These are phyloP conservation scores for Polychytrium aggregatum DNA, from an alignment of 192 early-diverging fungal genomes.

Conservation along the genomic window DNA sequence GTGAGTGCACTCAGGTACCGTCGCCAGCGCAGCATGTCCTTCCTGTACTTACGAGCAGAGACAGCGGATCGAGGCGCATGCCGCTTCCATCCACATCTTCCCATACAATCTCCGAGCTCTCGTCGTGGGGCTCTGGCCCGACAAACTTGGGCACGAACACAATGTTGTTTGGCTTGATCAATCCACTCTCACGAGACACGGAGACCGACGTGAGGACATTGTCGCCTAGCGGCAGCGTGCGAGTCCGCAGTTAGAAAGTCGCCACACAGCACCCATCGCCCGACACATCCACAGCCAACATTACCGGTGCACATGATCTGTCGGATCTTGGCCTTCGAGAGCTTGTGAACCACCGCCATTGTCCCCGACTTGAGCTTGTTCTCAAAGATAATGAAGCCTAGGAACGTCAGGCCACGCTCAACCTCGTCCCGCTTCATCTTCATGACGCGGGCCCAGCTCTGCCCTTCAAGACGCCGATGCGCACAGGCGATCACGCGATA, in stretches of 20 bases:
- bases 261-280: neutral
- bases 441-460: conserved; percentile 66
- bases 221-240: conserved; percentile 45
- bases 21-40: no score
- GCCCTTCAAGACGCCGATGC: conserved; percentile 52
- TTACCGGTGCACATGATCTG: conserved; percentile 96
- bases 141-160: conserved; percentile 74
- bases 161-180: conserved; percentile 61
- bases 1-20: no score
- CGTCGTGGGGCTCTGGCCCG: conserved; percentile 29
- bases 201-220: conserved; percentile 93
- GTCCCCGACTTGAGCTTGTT: conserved; percentile 95
- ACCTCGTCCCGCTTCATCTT: conserved; percentile 75
- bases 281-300: no score
- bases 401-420: conserved; percentile 72
- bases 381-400: conserved; percentile 97
- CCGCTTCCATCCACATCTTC: conserved; percentile 52
- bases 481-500: conserved; percentile 96
- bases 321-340: conserved; percentile 74
- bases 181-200: conserved; percentile 85
- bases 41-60: no score
- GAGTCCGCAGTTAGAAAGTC: no score
- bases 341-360: conserved; percentile 57
- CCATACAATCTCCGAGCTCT: conserved; percentile 59
- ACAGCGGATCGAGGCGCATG: conserved; percentile 40